phyloP scores from a whole-genome alignment of 2,329 filamentous ascomycete genomes.

The Rugonectria rugulosa region DNA sequence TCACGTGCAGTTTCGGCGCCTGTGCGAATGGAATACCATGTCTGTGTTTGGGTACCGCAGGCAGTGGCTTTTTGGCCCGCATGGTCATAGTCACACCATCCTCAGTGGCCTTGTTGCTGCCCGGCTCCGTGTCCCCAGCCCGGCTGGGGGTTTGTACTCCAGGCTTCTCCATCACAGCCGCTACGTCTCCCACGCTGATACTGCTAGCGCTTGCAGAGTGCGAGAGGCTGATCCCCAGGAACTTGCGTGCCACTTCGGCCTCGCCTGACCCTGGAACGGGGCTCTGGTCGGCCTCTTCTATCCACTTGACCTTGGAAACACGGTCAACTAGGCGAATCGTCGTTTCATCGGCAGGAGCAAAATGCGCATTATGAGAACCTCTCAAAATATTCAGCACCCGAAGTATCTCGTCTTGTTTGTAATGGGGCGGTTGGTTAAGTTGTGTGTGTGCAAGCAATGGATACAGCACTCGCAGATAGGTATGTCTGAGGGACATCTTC shows the following conservation, averaged over 20 bases:
- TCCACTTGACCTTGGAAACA: slow-evolving; percentile 77
- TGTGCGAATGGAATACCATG: slow-evolving; percentile 58
- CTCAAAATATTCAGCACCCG: slow-evolving; percentile 76
- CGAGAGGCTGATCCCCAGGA: slow-evolving; percentile 76
- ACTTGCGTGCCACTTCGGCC: slow-evolving; percentile 61
- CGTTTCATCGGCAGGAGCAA: slow-evolving; percentile 82
- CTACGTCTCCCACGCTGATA: slow-evolving; percentile 79
- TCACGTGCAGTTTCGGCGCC: slow-evolving; percentile 40
- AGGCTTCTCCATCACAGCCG: slow-evolving; percentile 81
- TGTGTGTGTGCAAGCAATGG: slow-evolving; percentile 92
- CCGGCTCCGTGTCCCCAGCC: slow-evolving; percentile 38
- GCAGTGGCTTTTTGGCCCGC: slow-evolving; percentile 57
- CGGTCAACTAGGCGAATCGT: slow-evolving; percentile 79
- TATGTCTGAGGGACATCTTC: slow-evolving; percentile 79
- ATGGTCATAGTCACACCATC: slow-evolving; percentile 33
- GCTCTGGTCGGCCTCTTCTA: slow-evolving; percentile 51
- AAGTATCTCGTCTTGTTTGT: slow-evolving; percentile 87
- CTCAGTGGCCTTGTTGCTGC: slow-evolving; percentile 34
- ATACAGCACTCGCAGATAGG: slow-evolving; percentile 91
- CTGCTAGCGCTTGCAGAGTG: slow-evolving; percentile 72
- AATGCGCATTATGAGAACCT: slow-evolving; percentile 73
- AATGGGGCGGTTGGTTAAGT: slow-evolving; percentile 83
- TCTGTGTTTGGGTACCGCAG: slow-evolving; percentile 63
- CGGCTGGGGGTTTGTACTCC: slow-evolving; percentile 83
- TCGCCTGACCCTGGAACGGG: slow-evolving; percentile 42